Evolutionary conservation across 108 stramenopile species (phyloP).

Genomic region (Nitzschia inconspicua): DNA sequence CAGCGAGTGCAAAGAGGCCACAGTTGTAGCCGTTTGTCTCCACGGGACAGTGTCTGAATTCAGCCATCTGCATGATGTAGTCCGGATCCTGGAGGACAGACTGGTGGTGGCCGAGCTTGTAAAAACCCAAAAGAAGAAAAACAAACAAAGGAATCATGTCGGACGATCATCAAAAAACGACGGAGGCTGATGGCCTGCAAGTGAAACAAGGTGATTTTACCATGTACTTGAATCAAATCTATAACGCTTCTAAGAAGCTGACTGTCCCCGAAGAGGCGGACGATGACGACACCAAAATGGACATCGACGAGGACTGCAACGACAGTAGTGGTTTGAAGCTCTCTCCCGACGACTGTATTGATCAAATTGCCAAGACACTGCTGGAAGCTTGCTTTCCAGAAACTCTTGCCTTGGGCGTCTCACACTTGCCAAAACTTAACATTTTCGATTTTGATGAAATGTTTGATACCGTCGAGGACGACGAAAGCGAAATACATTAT

Average conservation of each 20-base stretch:
- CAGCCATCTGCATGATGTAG: too few species aligned
- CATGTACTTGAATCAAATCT: conserved; percentile 1
- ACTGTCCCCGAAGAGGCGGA: not conserved
- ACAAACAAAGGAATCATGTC: too few species aligned
- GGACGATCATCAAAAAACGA: too few species aligned
- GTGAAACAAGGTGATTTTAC: not conserved
- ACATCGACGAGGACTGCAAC: not conserved
- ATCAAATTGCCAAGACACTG: conserved; percentile 16
- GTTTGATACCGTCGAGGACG: conserved; percentile 4
- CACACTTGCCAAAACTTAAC: conserved; percentile 6
- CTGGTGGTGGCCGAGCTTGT: too few species aligned
- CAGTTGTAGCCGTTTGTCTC: too few species aligned
- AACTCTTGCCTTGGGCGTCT: not conserved
- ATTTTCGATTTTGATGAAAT: conserved; percentile 1
- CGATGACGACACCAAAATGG: conserved; percentile 1
- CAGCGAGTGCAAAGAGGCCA: too few species aligned
- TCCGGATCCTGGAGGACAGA: too few species aligned
- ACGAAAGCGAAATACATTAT: not conserved
- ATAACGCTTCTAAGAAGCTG: not conserved
- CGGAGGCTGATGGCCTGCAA: too few species aligned
- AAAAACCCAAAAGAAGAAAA: too few species aligned
- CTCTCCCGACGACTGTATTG: conserved; percentile 4
- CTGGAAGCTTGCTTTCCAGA: not conserved
- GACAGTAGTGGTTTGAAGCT: not conserved
- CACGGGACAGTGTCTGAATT: too few species aligned